Evolutionary conservation across 306 rosid species (phyloP), one percentile per base, ranked within the genome.

Genomic region (Prunus mira): DNA sequence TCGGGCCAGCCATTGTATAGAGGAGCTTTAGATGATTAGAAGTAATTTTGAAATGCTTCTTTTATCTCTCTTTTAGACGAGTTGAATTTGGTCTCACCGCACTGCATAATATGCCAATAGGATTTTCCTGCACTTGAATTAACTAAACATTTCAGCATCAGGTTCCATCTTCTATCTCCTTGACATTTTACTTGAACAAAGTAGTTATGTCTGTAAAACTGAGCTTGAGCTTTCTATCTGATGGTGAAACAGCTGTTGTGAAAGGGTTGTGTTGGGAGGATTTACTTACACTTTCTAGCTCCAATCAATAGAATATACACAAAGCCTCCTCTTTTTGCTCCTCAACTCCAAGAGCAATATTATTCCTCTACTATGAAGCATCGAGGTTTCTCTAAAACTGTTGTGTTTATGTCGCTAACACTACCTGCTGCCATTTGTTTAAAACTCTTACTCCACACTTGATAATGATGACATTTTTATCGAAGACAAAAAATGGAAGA

Each of bases 31-130:
- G 55, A 4, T 74, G 41, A 34, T 34, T 68, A 30, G 63, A 73
- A 81, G 65, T 28, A 63, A 76, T 76, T 24, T 78, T 28, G 76
- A 71, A 38, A 22, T 67, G 57, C n/a, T 51, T 64, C 28, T 57
- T 47, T n/a, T 50, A 30, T 41, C 49, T 41, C n/a, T 38, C 63
- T 67, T 66, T 75, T 32, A 54, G 34, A 67, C 12, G 72, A 46
- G 55, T 25, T 11, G 14, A 24, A n/a, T 45, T 38, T 38, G 43
- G 30, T 49, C 60, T 46, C 22, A 28, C 5, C 17, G 25, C 74
- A 69, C 55, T 30, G 20, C 74, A 28, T 13, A 13, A 68, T 68
- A 27, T 25, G 20, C 38, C 15, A 8, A 15, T 38, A 51, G 17
- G 20, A 27, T 51, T 52, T 17, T 69, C 14, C 32, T 50, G 74